Evolutionary conservation across 169 alveolate genomes (phyloP).

Genomic region (Eimeria tenella): DNA sequence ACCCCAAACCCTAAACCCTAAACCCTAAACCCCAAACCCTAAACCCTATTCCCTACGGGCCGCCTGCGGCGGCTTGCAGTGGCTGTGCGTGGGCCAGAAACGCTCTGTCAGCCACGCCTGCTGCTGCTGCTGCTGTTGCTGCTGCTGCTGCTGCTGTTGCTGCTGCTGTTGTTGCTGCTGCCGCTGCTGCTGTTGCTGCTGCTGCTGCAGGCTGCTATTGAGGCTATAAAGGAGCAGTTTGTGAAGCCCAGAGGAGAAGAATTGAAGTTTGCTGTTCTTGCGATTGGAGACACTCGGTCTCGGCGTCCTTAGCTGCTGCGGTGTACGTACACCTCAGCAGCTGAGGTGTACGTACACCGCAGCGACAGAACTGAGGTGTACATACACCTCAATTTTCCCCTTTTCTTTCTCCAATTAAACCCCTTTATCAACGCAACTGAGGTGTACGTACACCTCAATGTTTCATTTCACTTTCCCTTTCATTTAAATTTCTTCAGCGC

Average conservation of each 20-base stretch:
- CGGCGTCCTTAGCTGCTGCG: neutral
- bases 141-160: neutral
- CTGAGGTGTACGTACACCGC: neutral
- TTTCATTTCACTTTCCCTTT: neutral
- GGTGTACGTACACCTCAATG: neutral
- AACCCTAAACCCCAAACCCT: neutral
- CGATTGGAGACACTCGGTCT: conserved; percentile 35
- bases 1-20: conserved; percentile 25
- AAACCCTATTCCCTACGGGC: neutral
- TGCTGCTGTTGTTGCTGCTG: neutral
- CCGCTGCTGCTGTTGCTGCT: neutral
- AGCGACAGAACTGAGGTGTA: neutral
- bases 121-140: neutral
- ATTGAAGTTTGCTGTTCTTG: conserved; percentile 31
- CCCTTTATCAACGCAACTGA: too few relatives aligned
- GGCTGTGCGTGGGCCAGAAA: neutral
- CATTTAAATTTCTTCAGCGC: too few relatives aligned
- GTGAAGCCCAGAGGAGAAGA: conserved; percentile 6
- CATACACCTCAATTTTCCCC: neutral
- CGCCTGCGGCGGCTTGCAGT: neutral
- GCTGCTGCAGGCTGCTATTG: conserved; percentile 52
- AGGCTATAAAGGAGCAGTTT: conserved; percentile 39
- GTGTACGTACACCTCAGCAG: neutral
- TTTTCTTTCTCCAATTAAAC: neutral
- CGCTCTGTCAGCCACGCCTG: neutral